A percentile compares a stretch with the other conserved stretches of the same genome.
These are phyloP conservation scores for Gloeopeniophorella convolvens DNA, from an alignment of 768 basidiomycete genomes.

Conservation along the genomic window DNA sequence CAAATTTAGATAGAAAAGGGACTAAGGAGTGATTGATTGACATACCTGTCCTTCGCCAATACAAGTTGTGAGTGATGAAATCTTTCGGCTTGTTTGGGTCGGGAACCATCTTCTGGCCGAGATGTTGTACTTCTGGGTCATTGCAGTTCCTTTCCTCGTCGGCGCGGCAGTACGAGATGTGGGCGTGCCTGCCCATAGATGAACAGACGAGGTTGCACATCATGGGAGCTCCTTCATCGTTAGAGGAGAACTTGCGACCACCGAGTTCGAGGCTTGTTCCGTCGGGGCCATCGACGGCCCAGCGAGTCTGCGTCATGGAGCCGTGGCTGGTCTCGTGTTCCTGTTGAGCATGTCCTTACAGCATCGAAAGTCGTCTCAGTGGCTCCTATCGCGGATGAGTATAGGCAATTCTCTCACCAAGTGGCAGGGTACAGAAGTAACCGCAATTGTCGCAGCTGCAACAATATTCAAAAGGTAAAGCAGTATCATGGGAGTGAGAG, in stretches of 20 bases:
- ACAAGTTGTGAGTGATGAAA: constrained; percentile 44
- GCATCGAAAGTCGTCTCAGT: neutral
- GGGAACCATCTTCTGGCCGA: constrained; percentile 37
- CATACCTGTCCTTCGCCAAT: constrained; percentile 53
- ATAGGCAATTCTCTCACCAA: constrained; percentile 31
- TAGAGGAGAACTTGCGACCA: constrained; percentile 46
- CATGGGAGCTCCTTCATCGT: constrained; percentile 57
- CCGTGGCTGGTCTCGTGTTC: constrained; percentile 60
- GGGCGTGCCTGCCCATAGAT: constrained; percentile 51
- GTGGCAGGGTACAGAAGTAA: constrained; percentile 52
- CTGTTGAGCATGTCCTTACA: constrained; percentile 48
- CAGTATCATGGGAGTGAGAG: too few relatives aligned
- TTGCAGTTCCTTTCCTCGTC: constrained; percentile 33
- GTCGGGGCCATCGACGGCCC: constrained; percentile 51
- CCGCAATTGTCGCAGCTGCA: constrained; percentile 48
- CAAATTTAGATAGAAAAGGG: neutral
- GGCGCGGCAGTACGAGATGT: constrained; percentile 51
- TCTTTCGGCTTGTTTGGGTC: constrained; percentile 45
- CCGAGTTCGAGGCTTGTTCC: constrained; percentile 44
- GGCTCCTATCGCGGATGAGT: neutral
- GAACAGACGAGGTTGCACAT: constrained; percentile 53
- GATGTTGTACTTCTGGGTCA: constrained; percentile 41
- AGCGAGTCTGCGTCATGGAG: constrained; percentile 52
- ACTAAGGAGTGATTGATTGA: constrained; percentile 11
- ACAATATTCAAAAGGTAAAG: neutral